phyloP scores from a whole-genome alignment of 495 filamentous ascomycete species.

The Penicillium fimorum region DNA sequence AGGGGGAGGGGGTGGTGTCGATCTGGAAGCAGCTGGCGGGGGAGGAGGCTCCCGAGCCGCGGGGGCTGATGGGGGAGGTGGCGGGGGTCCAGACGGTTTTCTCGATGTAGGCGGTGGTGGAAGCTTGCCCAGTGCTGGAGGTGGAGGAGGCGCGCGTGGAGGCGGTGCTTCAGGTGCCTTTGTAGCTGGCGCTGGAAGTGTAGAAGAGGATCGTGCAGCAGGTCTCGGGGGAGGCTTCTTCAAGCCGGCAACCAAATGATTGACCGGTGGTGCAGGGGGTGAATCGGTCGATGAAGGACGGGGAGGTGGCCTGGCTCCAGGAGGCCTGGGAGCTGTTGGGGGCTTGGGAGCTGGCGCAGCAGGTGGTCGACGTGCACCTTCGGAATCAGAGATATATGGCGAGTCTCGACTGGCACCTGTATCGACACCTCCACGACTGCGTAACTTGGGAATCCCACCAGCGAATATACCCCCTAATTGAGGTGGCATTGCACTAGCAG shows the following conservation, averaged over 20 bases:
- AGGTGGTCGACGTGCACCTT: conserved; percentile 48
- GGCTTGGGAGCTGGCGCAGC: conserved; percentile 54
- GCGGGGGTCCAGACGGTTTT: conserved; percentile 59
- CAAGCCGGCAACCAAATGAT: conserved; percentile 59
- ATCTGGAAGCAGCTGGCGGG: conserved; percentile 44
- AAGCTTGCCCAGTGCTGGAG: conserved; percentile 53
- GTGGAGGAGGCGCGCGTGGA: conserved; percentile 66
- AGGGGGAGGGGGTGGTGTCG: conserved; percentile 38
- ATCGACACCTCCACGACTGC: conserved; percentile 84
- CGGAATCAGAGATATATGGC: conserved; percentile 77
- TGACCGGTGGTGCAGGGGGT: conserved; percentile 49
- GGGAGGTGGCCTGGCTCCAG: conserved; percentile 49
- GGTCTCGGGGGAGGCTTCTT: conserved; percentile 56
- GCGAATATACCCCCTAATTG: conserved; percentile 89
- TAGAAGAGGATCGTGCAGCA: conserved; percentile 51
- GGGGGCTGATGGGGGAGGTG: conserved; percentile 41
- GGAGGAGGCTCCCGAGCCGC: conserved; percentile 47
- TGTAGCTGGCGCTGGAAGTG: conserved; percentile 46
- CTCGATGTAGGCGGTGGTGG: conserved; percentile 52
- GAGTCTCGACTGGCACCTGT: conserved; percentile 80
- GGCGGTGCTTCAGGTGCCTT: conserved; percentile 52
- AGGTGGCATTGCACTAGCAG: conserved; percentile 51
- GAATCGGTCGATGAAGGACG: conserved; percentile 56
- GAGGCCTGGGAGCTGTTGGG: conserved; percentile 64
- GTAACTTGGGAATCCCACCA: conserved; percentile 91